Conservation (phyloP, 2,329 filamentous ascomycete genomes). For the Coniochaeta sp. region DNA sequence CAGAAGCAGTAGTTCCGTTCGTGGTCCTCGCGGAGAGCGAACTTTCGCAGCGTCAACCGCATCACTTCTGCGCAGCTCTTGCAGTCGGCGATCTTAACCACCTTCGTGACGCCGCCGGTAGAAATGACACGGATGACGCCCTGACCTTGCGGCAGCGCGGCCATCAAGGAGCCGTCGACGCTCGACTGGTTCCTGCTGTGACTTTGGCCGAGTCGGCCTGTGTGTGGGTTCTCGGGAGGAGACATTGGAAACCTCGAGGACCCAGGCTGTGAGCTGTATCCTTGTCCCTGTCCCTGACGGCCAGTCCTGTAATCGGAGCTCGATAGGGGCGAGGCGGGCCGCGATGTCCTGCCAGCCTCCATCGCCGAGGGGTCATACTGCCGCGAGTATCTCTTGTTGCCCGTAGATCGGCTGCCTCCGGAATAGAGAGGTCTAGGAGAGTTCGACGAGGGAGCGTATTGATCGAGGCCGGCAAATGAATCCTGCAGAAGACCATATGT, state of each 20-base stretch:
- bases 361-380: constrained; percentile 44
- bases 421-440: constrained; percentile 58
- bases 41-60: constrained; percentile 80
- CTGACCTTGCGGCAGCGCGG: constrained; percentile 76
- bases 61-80: constrained; percentile 90
- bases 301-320: constrained; percentile 37
- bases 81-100: constrained; percentile 88
- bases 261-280: constrained; percentile 25
- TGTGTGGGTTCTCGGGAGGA: constrained; percentile 53
- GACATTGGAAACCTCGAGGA: constrained; percentile 50
- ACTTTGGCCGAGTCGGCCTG: constrained; percentile 53
- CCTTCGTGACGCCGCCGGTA: constrained; percentile 83
- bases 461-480: constrained; percentile 74
- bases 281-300: constrained; percentile 18
- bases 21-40: constrained; percentile 81
- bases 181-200: constrained; percentile 79
- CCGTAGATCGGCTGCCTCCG: constrained; percentile 36
- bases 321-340: constrained; percentile 62
- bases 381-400: constrained; percentile 59
- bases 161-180: constrained; percentile 80
- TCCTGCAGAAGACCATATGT: constrained; percentile 45
- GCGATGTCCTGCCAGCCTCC: constrained; percentile 50
- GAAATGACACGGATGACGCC: constrained; percentile 91
- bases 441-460: constrained; percentile 53
- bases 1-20: constrained; percentile 97